Conservation (phyloP, 257 asterid genomes). For the Cynanchum wilfordii region DNA sequence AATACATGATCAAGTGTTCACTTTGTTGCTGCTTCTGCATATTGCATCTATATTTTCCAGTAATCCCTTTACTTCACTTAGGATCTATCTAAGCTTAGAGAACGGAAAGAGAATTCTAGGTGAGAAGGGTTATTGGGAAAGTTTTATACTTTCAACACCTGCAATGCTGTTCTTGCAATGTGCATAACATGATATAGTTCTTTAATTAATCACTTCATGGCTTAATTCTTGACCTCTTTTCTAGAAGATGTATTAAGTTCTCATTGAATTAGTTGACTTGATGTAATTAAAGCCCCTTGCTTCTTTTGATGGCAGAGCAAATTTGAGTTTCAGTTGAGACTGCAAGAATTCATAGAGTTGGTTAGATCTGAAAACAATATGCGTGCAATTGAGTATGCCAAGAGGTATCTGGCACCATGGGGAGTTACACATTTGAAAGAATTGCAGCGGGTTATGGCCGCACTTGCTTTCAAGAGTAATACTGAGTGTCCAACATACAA, state of each 20-base stretch:
- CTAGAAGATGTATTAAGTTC: neutral
- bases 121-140: neutral
- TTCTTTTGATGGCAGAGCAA: slow-evolving; percentile 65
- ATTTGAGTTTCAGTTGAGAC: slow-evolving; percentile 90
- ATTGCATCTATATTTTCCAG: neutral
- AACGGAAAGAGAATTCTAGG: neutral
- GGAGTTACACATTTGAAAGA: slow-evolving; percentile 92
- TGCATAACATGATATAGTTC: neutral
- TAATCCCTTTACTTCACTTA: neutral
- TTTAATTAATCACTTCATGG: neutral
- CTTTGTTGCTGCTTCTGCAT: neutral
- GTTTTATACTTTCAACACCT: neutral
- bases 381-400: slow-evolving; percentile 83
- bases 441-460: slow-evolving; percentile 84
- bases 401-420: slow-evolving; percentile 91
- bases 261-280: neutral
- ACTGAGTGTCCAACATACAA: slow-evolving; percentile 82
- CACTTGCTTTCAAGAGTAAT: slow-evolving; percentile 83
- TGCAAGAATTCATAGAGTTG: slow-evolving; percentile 92
- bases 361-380: slow-evolving; percentile 67
- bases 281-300: slow-evolving; percentile 7
- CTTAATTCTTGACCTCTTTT: neutral
- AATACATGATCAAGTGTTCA: neutral
- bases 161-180: neutral
- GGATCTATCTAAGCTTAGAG: neutral